phyloP scores from a whole-genome alignment of 2,329 filamentous ascomycete species.

The Chrysoporthe puriensis region DNA sequence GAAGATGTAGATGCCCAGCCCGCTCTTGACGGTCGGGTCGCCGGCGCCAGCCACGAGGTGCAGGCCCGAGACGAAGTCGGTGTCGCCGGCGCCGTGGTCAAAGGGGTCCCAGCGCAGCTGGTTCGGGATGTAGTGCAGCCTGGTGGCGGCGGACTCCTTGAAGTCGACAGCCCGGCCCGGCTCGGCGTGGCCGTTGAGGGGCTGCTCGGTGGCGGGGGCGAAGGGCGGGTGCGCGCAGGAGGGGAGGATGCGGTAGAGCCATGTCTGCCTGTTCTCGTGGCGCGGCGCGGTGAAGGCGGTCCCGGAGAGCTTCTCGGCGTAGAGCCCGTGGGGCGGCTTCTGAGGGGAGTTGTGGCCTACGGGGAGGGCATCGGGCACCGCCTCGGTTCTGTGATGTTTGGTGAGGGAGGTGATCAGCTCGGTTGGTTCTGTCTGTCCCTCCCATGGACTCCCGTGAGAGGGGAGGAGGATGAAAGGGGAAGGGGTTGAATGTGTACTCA shows the following conservation, averaged over 20 bases:
- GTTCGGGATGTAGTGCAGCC: constrained; percentile 76
- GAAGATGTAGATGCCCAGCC: constrained; percentile 80
- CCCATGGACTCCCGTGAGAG: not conserved
- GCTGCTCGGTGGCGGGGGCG: constrained; percentile 46
- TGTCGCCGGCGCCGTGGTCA: constrained; percentile 61
- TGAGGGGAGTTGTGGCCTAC: constrained; percentile 81
- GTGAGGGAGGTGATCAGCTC: not conserved
- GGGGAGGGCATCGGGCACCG: constrained; percentile 73
- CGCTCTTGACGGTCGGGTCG: constrained; percentile 77
- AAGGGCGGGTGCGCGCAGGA: constrained; percentile 64
- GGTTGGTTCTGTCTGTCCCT: not conserved
- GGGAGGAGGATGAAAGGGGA: not conserved
- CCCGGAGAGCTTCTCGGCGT: constrained; percentile 78
- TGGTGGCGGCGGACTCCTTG: constrained; percentile 35
- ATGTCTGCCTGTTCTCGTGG: constrained; percentile 70
- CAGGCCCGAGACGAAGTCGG: constrained; percentile 60
- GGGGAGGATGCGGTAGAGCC: constrained; percentile 72
- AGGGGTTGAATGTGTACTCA: constrained; percentile 58
- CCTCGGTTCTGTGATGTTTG: constrained; percentile 66
- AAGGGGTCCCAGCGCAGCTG: constrained; percentile 81
- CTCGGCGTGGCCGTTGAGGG: constrained; percentile 28
- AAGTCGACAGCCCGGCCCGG: constrained; percentile 33
- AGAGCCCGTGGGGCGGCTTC: constrained; percentile 76
- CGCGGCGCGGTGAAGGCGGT: constrained; percentile 73
- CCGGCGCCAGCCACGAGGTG: constrained; percentile 78